These are phyloP conservation scores for Pythium graminicola DNA, from an alignment of 352 stramenopile species.

Conservation along the genomic window DNA sequence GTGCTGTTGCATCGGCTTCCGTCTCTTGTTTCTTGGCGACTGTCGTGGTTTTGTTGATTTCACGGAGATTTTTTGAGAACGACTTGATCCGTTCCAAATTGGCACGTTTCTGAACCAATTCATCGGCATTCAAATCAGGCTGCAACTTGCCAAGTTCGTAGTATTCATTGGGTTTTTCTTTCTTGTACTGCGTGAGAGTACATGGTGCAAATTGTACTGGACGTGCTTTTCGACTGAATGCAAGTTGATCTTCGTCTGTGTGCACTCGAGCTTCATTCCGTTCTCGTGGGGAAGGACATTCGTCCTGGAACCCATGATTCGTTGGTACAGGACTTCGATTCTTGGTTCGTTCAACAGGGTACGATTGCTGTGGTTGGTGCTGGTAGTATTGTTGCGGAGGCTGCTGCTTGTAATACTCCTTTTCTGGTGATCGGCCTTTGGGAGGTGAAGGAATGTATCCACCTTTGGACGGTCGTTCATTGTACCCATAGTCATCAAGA, in stretches of 20 bases:
- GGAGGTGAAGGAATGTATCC: conserved; percentile 6
- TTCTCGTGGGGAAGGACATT: conserved; percentile 40
- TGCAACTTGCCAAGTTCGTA: conserved; percentile 87
- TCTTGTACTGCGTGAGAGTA: conserved; percentile 83
- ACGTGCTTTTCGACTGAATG: conserved; percentile 68
- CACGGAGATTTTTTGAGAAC: conserved; percentile 73
- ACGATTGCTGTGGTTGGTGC: neutral
- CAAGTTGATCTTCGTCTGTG: conserved; percentile 61
- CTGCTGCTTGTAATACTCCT: conserved; percentile 7
- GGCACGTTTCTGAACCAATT: conserved; percentile 72
- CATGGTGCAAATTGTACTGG: conserved; percentile 76
- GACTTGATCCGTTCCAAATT: conserved; percentile 76
- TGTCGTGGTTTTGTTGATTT: conserved; percentile 57
- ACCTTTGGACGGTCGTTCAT: conserved; percentile 1
- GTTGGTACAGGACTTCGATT: conserved; percentile 17
- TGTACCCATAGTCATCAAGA: conserved; percentile 30
- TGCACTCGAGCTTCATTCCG: conserved; percentile 53
- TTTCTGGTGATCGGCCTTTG: conserved; percentile 18
- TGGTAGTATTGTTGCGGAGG: conserved; percentile 7
- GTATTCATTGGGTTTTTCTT: conserved; percentile 78
- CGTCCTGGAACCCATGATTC: conserved; percentile 17
- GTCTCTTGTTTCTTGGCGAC: conserved; percentile 28
- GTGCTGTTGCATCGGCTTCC: conserved; percentile 5
- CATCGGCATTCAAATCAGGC: conserved; percentile 75
- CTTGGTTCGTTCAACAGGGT: conserved; percentile 7